Evolutionary conservation across 352 stramenopile species (phyloP), one percentile per base, ranked within the genome.

Genomic region (Globisporangium carolinianum): DNA sequence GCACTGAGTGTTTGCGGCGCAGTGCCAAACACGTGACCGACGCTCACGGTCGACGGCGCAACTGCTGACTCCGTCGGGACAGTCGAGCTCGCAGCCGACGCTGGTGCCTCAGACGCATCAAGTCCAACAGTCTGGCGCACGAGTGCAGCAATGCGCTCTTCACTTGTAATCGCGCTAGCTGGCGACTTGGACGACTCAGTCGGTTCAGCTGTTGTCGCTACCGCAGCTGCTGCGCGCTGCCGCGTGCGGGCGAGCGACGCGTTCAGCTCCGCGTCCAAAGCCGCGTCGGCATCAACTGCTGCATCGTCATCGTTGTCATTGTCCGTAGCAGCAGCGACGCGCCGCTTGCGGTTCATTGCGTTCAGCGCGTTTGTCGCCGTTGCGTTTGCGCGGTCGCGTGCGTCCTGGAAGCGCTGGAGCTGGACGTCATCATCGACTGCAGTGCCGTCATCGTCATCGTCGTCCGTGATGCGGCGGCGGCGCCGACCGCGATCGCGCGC

Each of bases 221-320:
- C 50, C 76, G 71, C 18, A 79, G 56, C 45, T 87, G 60, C 6
- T 24, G 82, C 77, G 1, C 88, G 62, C 10, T 74, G 72, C 5
- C 87, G 68, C 15, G 87, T 80, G 55, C 76, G 78, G 17, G 81
- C 76, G 6, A 97, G 63, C 14, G 84, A 91, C 41, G 77, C 83
- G 53, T 70, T 79, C 7, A 97, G 62, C 45, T 24, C 18, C 18
- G 18, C 18, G 18, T 24, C 18, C 18, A 24, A 24, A 24, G 18
- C 18, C 18, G 18, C 18, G 18, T 24, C 18, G 18, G 18, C 18
- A 24, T 24, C 18, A 24, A 24, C 18, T 24, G 18, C 18, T 24
- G 18, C 0, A 24, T 24, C 18, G 18, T 24, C 18, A 24, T 24
- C 18, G 18, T 24, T 24, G 18, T 24, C 18, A 24, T 24, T 24